A percentile compares a stretch with the other conserved stretches of the same genome.
Conservation (phyloP, 495 filamentous ascomycete genomes). For the Neurospora discreta region DNA sequence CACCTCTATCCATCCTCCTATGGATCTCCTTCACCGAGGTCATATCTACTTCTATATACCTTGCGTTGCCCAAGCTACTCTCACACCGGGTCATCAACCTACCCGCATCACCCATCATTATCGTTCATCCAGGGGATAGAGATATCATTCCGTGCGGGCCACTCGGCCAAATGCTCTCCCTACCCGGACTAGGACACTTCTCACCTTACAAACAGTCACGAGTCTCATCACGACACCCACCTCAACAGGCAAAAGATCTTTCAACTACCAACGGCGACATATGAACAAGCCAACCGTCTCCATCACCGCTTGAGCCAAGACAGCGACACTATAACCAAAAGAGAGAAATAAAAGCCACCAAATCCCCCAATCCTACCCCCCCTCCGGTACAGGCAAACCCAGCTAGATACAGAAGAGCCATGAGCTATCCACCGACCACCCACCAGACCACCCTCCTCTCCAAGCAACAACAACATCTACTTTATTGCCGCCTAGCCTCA, state of each 20-base stretch:
- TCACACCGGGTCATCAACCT: not conserved
- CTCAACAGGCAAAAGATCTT: not conserved
- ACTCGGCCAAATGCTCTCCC: not conserved
- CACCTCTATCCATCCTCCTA: not conserved
- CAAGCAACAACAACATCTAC: not conserved
- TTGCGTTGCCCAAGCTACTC: not conserved
- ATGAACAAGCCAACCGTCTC: not conserved
- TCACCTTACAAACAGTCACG: not conserved
- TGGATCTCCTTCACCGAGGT: not conserved
- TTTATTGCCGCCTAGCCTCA: not conserved
- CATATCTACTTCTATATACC: not conserved
- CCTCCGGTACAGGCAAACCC: not conserved
- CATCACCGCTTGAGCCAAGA: not conserved
- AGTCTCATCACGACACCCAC: not conserved
- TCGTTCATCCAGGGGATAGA: not conserved
- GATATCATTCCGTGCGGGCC: not conserved
- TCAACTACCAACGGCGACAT: not conserved
- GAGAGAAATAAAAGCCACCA: not conserved
- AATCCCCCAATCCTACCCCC: not conserved
- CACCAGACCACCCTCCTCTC: not conserved
- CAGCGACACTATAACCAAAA: not conserved
- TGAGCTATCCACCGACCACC: not conserved
- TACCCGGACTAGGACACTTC: not conserved
- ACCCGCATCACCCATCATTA: not conserved
- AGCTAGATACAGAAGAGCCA: not conserved